Evolutionary conservation across 2,329 filamentous ascomycete genomes (phyloP).

Genomic region (Colletotrichum theobromicola): DNA sequence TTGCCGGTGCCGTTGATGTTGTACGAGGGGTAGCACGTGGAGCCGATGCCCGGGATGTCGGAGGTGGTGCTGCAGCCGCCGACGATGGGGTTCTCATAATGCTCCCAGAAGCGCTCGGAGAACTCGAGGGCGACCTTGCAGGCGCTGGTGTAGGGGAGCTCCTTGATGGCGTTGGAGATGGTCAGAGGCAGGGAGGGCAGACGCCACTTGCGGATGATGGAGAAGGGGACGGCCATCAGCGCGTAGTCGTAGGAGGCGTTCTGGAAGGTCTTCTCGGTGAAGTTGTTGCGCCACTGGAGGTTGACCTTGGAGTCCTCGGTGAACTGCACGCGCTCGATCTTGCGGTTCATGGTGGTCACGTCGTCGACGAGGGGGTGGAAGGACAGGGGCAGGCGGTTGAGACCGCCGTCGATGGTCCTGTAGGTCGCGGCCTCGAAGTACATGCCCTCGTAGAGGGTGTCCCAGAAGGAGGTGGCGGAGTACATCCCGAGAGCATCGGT

Average conservation of each 20-base stretch:
- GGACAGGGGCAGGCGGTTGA: slow-evolving; percentile 62
- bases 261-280: slow-evolving; percentile 42
- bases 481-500: slow-evolving; percentile 45
- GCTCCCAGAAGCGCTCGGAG: slow-evolving; percentile 66
- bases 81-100: slow-evolving; percentile 58
- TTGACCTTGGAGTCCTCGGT: slow-evolving; percentile 56
- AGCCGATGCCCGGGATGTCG: slow-evolving; percentile 66
- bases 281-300: slow-evolving; percentile 59
- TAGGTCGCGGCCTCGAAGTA: slow-evolving; percentile 66
- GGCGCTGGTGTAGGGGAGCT: slow-evolving; percentile 47
- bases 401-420: slow-evolving; percentile 66
- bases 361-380: slow-evolving; percentile 67
- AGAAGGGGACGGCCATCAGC: slow-evolving; percentile 69
- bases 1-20: slow-evolving; percentile 68
- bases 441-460: slow-evolving; percentile 57
- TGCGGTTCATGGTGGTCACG: slow-evolving; percentile 59
- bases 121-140: slow-evolving; percentile 73
- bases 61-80: slow-evolving; percentile 64
- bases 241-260: slow-evolving; percentile 68
- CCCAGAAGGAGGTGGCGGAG: slow-evolving; percentile 50
- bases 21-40: slow-evolving; percentile 71
- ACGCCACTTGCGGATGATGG: slow-evolving; percentile 66
- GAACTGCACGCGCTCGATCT: slow-evolving; percentile 62
- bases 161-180: slow-evolving; percentile 52
- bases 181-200: slow-evolving; percentile 51